Evolutionary conservation across 2,329 filamentous ascomycete species (phyloP).

Genomic region (Botryotinia globosa): DNA sequence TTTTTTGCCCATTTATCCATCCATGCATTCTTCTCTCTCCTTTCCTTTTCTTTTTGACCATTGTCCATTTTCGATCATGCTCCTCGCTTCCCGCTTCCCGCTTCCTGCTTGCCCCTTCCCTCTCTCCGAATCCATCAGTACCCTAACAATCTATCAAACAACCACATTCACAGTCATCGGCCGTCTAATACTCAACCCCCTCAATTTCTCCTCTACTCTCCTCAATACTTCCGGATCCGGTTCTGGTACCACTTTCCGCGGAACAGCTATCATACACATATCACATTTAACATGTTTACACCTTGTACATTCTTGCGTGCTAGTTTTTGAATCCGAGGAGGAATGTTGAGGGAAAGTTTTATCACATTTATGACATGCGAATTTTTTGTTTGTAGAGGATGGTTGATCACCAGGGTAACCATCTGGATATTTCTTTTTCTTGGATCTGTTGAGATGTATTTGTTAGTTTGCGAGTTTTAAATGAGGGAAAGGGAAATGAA

Average conservation of each 20-base stretch:
- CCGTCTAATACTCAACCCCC: slow-evolving; percentile 30
- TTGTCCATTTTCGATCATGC: background rate
- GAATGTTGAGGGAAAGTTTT: slow-evolving; percentile 49
- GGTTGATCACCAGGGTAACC: slow-evolving; percentile 63
- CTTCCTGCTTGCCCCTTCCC: background rate
- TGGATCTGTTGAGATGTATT: slow-evolving; percentile 47
- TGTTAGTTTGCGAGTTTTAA: slow-evolving; percentile 19
- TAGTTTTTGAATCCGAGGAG: slow-evolving; percentile 20
- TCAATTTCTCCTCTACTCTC: slow-evolving; percentile 55
- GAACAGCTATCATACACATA: slow-evolving; percentile 50
- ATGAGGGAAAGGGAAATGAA: accelerated
- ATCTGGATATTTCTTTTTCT: slow-evolving; percentile 65
- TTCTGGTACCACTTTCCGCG: slow-evolving; percentile 55
- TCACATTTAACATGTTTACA: slow-evolving; percentile 61
- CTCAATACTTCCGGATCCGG: slow-evolving; percentile 60
- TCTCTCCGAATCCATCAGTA: background rate
- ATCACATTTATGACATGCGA: slow-evolving; percentile 62
- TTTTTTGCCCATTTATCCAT: background rate
- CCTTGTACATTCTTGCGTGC: slow-evolving; percentile 50
- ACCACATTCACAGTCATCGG: background rate
- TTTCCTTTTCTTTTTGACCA: background rate
- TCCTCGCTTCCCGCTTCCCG: background rate
- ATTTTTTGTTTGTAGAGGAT: slow-evolving; percentile 39
- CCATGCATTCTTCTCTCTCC: background rate
- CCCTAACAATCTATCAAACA: background rate